A percentile compares a stretch with the other conserved stretches of the same genome.
Conservation (phyloP, 2,329 filamentous ascomycete genomes). For the Chrysosporium keratinophilum region DNA sequence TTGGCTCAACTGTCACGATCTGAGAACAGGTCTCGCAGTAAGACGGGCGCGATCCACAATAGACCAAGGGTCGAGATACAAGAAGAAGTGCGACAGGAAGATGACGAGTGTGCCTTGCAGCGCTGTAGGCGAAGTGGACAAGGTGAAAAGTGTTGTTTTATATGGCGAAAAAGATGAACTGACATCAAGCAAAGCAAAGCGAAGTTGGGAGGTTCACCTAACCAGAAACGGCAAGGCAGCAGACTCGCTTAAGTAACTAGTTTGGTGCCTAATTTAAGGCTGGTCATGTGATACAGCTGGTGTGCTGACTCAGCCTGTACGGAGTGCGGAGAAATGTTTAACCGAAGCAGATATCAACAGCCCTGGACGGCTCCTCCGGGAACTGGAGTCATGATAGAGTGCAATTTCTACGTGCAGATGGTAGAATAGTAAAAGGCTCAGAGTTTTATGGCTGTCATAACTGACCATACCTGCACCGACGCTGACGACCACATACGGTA, state of each 20-base stretch:
- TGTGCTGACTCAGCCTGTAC: background rate
- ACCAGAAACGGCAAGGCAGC: slow-evolving; percentile 5
- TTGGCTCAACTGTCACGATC: background rate
- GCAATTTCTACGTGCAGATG: no score
- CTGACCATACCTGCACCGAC: background rate
- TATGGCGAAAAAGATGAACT: slow-evolving; percentile 10
- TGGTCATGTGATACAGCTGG: background rate
- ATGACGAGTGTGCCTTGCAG: background rate
- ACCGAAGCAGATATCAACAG: no score
- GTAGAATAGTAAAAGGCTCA: no score
- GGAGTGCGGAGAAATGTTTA: no score
- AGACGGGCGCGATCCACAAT: background rate
- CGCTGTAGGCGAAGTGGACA: background rate
- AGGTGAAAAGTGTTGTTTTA: background rate
- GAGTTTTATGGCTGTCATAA: background rate
- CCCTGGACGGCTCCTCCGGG: no score
- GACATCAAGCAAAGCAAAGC: slow-evolving; percentile 2
- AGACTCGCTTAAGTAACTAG: slow-evolving; percentile 2
- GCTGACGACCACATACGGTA: background rate
- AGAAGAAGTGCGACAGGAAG: background rate
- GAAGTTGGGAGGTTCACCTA: background rate
- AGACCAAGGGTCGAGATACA: background rate
- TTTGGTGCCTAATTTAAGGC: background rate
- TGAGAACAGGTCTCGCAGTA: background rate
- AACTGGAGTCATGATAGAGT: no score